A percentile compares a stretch with the other conserved stretches of the same genome.
These are phyloP conservation scores for Fusarium incarnatum DNA, from an alignment of 2,329 filamentous ascomycete genomes.

Conservation along the genomic window DNA sequence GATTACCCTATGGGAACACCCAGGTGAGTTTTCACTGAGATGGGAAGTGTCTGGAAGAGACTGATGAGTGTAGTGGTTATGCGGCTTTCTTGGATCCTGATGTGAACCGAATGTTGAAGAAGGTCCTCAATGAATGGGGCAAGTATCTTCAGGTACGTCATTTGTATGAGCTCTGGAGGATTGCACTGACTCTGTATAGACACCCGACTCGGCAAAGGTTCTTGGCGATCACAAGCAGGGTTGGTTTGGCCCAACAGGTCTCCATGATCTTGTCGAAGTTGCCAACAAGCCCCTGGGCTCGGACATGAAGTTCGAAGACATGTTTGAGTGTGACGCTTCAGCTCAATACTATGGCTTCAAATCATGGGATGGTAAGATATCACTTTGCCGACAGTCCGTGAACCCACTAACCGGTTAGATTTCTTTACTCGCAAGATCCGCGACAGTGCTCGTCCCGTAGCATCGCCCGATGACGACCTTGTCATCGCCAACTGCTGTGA, in stretches of 20 bases:
- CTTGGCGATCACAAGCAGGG: conserved; percentile 58
- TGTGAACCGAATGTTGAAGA: conserved; percentile 65
- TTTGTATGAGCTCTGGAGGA: too few species aligned
- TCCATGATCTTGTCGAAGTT: conserved; percentile 62
- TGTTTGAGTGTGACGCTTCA: conserved; percentile 69
- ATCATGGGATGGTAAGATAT: conserved; percentile 70
- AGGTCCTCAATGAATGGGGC: conserved; percentile 68
- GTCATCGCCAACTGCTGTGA: conserved; percentile 74
- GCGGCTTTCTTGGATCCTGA: conserved; percentile 67
- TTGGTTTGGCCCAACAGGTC: conserved; percentile 66
- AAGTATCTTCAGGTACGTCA: conserved; percentile 59
- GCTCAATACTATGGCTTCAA: conserved; percentile 68
- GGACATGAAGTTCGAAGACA: conserved; percentile 64
- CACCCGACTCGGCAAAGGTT: conserved; percentile 65
- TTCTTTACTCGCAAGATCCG: conserved; percentile 74
- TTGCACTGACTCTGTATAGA: conserved; percentile 44
- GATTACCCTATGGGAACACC: conserved; percentile 68
- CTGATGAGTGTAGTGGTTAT: conserved; percentile 52
- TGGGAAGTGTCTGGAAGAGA: too few species aligned
- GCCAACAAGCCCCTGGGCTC: conserved; percentile 60
- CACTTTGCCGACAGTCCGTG: fast-evolving
- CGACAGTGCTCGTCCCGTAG: conserved; percentile 67
- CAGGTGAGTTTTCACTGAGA: conserved; percentile 49
- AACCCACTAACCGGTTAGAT: conserved; percentile 46
- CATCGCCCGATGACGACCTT: conserved; percentile 63